These are phyloP conservation scores for Chamaenerion angustifolium DNA, from an alignment of 345 rosid genomes.

Conservation along the genomic window DNA sequence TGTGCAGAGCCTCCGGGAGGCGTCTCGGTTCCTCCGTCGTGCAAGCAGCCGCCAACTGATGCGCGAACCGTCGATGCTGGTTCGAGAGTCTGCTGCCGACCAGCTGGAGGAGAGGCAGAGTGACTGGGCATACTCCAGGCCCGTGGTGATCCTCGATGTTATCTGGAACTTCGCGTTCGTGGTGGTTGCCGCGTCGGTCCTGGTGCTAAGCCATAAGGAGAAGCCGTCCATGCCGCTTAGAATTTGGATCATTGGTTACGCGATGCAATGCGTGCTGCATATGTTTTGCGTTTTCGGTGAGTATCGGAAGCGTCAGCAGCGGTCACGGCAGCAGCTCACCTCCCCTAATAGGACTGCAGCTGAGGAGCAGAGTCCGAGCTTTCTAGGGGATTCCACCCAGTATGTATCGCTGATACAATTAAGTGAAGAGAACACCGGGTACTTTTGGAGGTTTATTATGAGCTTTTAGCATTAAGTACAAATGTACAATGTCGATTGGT, in stretches of 20 bases:
- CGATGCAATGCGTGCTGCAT: conserved; percentile 70
- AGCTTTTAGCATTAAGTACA: too few species aligned
- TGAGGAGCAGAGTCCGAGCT: conserved; percentile 27
- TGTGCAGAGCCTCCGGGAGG: conserved; percentile 66
- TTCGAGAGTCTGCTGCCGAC: conserved; percentile 90
- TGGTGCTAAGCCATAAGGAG: conserved; percentile 58
- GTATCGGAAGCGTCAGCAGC: conserved; percentile 58
- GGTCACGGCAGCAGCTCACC: conserved; percentile 8
- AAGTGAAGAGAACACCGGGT: conserved; percentile 61
- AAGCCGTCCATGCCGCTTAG: conserved; percentile 59
- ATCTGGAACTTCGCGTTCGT: conserved; percentile 84
- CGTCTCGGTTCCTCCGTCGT: conserved; percentile 67
- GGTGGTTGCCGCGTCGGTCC: conserved; percentile 44
- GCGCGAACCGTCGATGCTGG: conserved; percentile 93
- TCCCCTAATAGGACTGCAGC: background rate
- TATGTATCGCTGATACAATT: conserved; percentile 54
- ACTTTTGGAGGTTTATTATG: conserved; percentile 1
- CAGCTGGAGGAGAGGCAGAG: conserved; percentile 95
- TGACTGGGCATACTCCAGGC: conserved; percentile 97
- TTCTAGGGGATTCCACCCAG: conserved; percentile 26
- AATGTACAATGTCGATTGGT: too few species aligned
- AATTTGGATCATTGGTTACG: conserved; percentile 76
- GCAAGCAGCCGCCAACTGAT: conserved; percentile 86
- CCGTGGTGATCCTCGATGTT: conserved; percentile 76
- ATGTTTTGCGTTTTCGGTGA: conserved; percentile 72